Percentiles rank a stretch among this genome's conserved stretches.
phyloP scores from a whole-genome alignment of 192 early-diverging fungal species.

The Neocallimastix lanati region DNA sequence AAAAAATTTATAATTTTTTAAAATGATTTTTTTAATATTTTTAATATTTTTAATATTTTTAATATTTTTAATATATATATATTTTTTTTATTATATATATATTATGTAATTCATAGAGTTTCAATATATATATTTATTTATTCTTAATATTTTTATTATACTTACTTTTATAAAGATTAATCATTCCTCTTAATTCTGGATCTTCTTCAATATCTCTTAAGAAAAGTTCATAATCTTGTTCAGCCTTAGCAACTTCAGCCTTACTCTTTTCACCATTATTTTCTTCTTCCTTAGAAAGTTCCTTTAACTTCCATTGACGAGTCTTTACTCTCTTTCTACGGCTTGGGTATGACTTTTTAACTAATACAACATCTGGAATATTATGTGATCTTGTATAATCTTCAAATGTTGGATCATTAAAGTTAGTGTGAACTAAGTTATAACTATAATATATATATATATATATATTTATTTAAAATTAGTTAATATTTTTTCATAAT shows the following conservation, averaged over 20 bases:
- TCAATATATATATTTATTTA: too few species aligned
- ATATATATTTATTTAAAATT: too few species aligned
- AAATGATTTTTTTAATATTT: too few species aligned
- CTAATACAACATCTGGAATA: conserved; percentile 80
- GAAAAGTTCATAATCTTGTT: conserved; percentile 87
- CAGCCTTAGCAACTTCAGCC: conserved; percentile 34
- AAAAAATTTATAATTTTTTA: too few species aligned
- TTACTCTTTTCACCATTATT: conserved; percentile 47
- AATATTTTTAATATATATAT: too few species aligned
- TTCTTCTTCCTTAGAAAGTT: conserved; percentile 74
- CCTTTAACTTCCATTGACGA: conserved; percentile 82
- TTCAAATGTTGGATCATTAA: conserved; percentile 78
- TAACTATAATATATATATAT: too few species aligned
- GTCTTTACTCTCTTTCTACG: conserved; percentile 66
- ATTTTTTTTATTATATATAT: too few species aligned
- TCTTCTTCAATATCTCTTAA: conserved; percentile 97
- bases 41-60: too few species aligned
- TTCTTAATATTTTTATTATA: too few species aligned
- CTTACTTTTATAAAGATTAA: conserved; percentile 78
- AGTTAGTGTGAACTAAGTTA: conserved; percentile 69
- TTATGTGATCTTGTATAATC: conserved; percentile 2
- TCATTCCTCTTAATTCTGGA: conserved; percentile 77
- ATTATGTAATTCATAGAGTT: too few species aligned
- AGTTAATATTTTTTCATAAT: too few species aligned
- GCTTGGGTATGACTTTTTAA: conserved; percentile 80